Base-by-base conservation (phyloP, 768 basidiomycete species). In the Tephrocybe sp. region DNA sequence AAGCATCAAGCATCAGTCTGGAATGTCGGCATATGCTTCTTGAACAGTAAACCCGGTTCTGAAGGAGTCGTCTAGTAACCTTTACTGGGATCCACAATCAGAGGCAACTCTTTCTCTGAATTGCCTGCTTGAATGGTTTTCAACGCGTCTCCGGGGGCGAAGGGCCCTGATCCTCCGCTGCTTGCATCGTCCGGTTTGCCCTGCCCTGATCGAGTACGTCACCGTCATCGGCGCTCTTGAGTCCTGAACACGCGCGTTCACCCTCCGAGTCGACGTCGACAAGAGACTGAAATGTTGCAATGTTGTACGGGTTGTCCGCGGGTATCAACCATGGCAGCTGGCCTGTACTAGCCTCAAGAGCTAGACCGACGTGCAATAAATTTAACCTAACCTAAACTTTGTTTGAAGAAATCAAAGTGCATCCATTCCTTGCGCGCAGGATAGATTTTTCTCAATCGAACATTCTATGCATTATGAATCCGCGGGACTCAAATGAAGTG, bases 41-140 rank as follows among this genome's bases (percentile, higher is more conserved):
- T n/a, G 37, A 19, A 18, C 24, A 42, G 24, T 15, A 34, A 10
- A 15, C 33, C 5, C 4, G 13, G n/a, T 25, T 42, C n/a, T 27
- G n/a, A 12, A 18, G 15, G 25, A 15, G 41, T 15, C 6, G 24
- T 25, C 41, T 27, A 18, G 16, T 42, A 27, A 4, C 41, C 41
- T 42, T 42, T 18, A 27, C n/a, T 22, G 21, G 3, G 41, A 42
- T 42, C 41, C 41, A 27, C 45, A 45, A 37, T 45, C 34, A 33
- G 45, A 45, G 45, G 45, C 33, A 46, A 37, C 22, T 38, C 36
- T n/a, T 15, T 18, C 24, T 12, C 45, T 36, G 18, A 21, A 24
- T 5, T 46, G 25, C 21, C 13, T 1, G 22, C 23, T 37, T 38
- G 37, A 34, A 38, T 24, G 45, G n/a, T n/a, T n/a, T n/a, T 18